Base-by-base conservation (phyloP, 176 grass and related monocot genomes). In the Juncus inflexus region DNA sequence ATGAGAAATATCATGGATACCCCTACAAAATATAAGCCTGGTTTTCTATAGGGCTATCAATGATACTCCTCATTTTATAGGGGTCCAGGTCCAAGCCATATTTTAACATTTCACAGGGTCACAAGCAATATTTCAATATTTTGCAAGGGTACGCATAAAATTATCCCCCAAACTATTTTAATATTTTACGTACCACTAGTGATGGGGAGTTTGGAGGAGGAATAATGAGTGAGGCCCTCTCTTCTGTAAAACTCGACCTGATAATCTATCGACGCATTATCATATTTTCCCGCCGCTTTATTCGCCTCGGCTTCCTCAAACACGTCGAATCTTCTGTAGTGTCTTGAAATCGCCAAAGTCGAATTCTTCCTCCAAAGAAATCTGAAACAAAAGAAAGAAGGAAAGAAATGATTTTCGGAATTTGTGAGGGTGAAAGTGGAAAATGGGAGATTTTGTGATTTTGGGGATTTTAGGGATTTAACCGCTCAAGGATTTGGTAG, bases 231-330 rank as follows among this genome's bases (percentile, higher is more conserved):
- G 62, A 99, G 74, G 62, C 95, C 95, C 78, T 99, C 95, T 81
- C 78, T 84, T 80, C 80, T 94, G 42, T 99, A 99, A 71, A 99
- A 99, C 62, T 90, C 86, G 60, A 99, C 86, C 74, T 99, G 95
- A 76, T 80, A 58, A 76, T 99, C 83, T 47, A 99, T 99, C 71
- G 95, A 99, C 41, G 86, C 58, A 63, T 99, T 99, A 60, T 99
- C 85, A 76, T 99, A 99, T 53, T 99, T 99, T 78, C 80, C 89
- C 63, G 89, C 95, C 73, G 81, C 89, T 67, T 94, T 99, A 75
- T 99, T 99, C 35, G 95, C 95, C 80, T 99, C 95, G 52, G 89
- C 89, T 79, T 99, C 95, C 60, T 99, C 95, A 80, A 90, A 99
- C 60, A 99, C 86, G 67, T 99, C 95, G 68, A 99, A 99, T 60